A percentile compares a stretch with the other conserved stretches of the same genome.
These are phyloP conservation scores for Fusarium sp. DNA, from an alignment of 2,329 filamentous ascomycete genomes.

Conservation along the genomic window DNA sequence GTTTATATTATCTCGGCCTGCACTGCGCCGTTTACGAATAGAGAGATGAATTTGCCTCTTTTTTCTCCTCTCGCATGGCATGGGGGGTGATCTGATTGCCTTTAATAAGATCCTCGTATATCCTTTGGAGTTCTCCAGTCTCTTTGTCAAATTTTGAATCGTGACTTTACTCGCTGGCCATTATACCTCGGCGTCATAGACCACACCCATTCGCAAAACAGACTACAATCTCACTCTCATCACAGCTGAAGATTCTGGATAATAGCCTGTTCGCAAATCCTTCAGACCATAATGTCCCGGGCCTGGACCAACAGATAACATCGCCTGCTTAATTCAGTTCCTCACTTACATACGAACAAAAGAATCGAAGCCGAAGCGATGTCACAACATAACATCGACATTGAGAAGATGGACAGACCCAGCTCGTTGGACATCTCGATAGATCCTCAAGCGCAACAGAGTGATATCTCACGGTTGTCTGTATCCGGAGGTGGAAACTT, in stretches of 20 bases:
- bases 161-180: not conserved
- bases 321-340: not conserved
- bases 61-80: not conserved
- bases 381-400: conserved; percentile 37
- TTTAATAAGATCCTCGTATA: conserved; percentile 1
- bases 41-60: conserved; percentile 12
- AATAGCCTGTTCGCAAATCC: not conserved
- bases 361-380: conserved; percentile 11
- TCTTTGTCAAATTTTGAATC: not conserved
- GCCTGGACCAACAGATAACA: conserved; percentile 31
- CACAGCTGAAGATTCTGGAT: not conserved
- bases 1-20: conserved; percentile 8
- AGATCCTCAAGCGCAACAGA: conserved; percentile 32
- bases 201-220: not conserved
- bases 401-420: conserved; percentile 50
- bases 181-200: conserved; percentile 32
- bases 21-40: not conserved
- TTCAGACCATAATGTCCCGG: conserved; percentile 25
- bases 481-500: conserved; percentile 53
- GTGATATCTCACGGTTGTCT: conserved; percentile 42
- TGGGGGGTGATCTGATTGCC: not conserved
- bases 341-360: not conserved
- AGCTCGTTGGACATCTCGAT: conserved; percentile 51
- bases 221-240: not conserved
- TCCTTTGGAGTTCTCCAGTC: not conserved